phyloP scores from a whole-genome alignment of 2,329 filamentous ascomycete species.

The Penicillium frequentans region DNA sequence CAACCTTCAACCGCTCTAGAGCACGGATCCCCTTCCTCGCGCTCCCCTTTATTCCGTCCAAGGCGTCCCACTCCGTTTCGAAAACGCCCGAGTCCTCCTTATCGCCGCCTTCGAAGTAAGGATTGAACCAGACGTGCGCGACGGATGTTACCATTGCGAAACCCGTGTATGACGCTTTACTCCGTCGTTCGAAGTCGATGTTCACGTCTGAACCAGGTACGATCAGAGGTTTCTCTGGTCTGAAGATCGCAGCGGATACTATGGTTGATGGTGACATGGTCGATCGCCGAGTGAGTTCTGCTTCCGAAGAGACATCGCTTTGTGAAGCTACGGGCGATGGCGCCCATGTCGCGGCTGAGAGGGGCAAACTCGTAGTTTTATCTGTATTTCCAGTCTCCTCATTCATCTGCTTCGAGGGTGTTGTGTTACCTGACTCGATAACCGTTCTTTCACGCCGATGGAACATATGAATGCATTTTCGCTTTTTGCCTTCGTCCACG shows the following conservation, averaged over 20 bases:
- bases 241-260: constrained; percentile 75
- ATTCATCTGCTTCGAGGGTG: constrained; percentile 38
- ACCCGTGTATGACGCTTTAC: constrained; percentile 72
- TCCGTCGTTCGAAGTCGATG: constrained; percentile 83
- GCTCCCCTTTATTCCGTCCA: constrained; percentile 95
- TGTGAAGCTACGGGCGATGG: constrained; percentile 15
- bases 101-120: constrained; percentile 82
- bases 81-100: constrained; percentile 70
- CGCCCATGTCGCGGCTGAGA: constrained; percentile 8
- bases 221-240: constrained; percentile 66
- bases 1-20: constrained; percentile 78
- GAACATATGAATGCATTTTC: constrained; percentile 82
- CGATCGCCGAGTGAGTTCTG: constrained; percentile 37
- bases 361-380: neutral
- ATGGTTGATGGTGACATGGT: constrained; percentile 43
- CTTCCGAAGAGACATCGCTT: constrained; percentile 9
- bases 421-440: constrained; percentile 44
- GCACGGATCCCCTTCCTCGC: constrained; percentile 77
- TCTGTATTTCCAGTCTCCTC: neutral
- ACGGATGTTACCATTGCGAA: constrained; percentile 89
- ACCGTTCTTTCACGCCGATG: constrained; percentile 65
- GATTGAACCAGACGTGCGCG: constrained; percentile 96
- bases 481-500: constrained; percentile 83
- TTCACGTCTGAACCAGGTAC: constrained; percentile 84
- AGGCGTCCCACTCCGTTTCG: constrained; percentile 69